Percentiles rank a stretch among this genome's conserved stretches.
Evolutionary conservation across 2,329 filamentous ascomycete species (phyloP).

Genomic region (Knoxdaviesia capensis): DNA sequence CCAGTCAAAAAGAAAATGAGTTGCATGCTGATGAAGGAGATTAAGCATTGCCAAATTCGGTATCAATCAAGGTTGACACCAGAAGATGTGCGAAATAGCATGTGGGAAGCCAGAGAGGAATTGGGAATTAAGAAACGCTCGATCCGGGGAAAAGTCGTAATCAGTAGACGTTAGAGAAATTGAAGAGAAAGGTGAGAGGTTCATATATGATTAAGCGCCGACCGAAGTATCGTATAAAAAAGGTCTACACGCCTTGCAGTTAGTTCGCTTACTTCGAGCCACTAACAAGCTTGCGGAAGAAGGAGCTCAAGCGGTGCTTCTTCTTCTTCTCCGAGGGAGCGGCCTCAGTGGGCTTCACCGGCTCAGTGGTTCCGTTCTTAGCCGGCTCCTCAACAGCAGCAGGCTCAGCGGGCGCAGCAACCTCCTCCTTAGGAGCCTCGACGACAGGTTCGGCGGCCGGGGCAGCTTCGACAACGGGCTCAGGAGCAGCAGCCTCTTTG

Average conservation of each 20-base stretch:
- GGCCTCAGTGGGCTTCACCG: slow-evolving; percentile 9
- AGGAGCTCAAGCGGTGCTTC: slow-evolving; percentile 41
- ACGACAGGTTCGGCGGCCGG: background rate
- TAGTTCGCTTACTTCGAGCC: too few species aligned
- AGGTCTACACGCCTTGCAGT: too few species aligned
- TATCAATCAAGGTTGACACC: too few species aligned
- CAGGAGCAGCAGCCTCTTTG: slow-evolving; percentile 5
- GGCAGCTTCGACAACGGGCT: slow-evolving; percentile 6
- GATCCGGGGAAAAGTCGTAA: too few species aligned
- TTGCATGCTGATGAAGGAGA: background rate
- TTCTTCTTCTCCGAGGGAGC: slow-evolving; percentile 38
- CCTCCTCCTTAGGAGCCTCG: slow-evolving; percentile 3
- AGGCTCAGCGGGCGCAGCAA: slow-evolving; percentile 3
- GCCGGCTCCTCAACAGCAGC: slow-evolving; percentile 1
- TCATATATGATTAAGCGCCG: too few species aligned
- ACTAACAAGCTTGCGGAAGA: slow-evolving; percentile 28
- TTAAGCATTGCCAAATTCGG: too few species aligned
- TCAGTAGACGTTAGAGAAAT: too few species aligned
- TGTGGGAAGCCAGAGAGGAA: too few species aligned
- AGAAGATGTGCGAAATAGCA: too few species aligned
- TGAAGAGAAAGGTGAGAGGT: too few species aligned
- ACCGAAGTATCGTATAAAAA: too few species aligned
- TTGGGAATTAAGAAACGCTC: too few species aligned
- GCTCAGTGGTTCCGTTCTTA: background rate
- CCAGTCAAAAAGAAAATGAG: background rate